Base-by-base conservation (phyloP, 495 filamentous ascomycete species). In the Niebla homalea region DNA sequence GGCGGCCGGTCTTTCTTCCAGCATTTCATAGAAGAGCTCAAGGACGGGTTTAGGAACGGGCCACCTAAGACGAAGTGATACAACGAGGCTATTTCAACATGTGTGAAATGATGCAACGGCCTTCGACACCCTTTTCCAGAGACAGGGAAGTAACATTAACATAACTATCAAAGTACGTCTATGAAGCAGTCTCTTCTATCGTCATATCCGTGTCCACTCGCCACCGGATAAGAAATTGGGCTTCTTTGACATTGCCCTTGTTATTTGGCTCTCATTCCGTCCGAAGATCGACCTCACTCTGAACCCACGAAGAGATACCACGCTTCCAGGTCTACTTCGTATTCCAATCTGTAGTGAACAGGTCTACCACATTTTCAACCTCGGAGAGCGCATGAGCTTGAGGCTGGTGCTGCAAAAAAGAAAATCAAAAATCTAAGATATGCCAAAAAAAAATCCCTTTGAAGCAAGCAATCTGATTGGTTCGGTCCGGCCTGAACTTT, bases 11-110 rank as follows among this genome's bases (percentile, higher is more conserved):
- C 67, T 42, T 83, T 82, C 55, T 19, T 78, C 10, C 51, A 67
- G 26, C 70, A 74, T 50, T 82, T 78, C 60, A 65, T 70, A 48
- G 76, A 82, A 50, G 78, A 82, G 57, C 63, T 82, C 44, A 75
- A 73, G 57, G 69, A 80, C 41, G 75, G 78, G 49, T 61, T 78
- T 35, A 70, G 74, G 50, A 70, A 69, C 12, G 69, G 67, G 26
- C 65, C 67, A 29, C 57, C 63, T 43, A 60, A 67, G 46, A 70
- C 68, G 52, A 54, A 60, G 25, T 66, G 54, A 67, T 45, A 40
- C 7, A 8, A 37, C 46, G 32, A 7, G 8, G 14, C 14, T 4
- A 32, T 3, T 8, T 1, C 14, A 1, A 12, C 2, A 32, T 32
- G 6, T 32, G 29, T 32, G 4, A 7, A n/a, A 32, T 12, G 29